phyloP scores from a whole-genome alignment of 2,329 filamentous ascomycete genomes.

The Neofusicoccum sp. region DNA sequence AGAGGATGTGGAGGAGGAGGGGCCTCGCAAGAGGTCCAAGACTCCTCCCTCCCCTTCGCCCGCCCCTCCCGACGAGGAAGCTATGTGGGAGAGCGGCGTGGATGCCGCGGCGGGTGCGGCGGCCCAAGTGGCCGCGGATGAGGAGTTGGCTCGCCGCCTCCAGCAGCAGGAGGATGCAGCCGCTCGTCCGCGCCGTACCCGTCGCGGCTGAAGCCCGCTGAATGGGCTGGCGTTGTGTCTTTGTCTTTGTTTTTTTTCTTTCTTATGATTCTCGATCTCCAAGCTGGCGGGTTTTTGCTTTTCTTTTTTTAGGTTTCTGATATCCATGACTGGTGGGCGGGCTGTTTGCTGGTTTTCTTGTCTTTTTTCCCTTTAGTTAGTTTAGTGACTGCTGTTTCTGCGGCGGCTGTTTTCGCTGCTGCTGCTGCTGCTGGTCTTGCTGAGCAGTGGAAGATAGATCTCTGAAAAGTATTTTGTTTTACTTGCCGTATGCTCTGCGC shows the following conservation, averaged over 20 bases:
- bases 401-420: too few relatives aligned
- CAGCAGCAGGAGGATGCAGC: constrained; percentile 55
- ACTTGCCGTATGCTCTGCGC: not conserved
- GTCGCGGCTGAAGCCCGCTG: not conserved
- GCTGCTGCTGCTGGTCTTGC: too few relatives aligned
- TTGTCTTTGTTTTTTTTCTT: too few relatives aligned
- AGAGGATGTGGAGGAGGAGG: constrained; percentile 1
- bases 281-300: too few relatives aligned
- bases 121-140: constrained; percentile 39
- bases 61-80: not conserved
- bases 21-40: not conserved
- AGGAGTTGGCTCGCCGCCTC: constrained; percentile 55
- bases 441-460: too few relatives aligned
- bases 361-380: too few relatives aligned
- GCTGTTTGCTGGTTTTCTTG: too few relatives aligned
- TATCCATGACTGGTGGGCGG: too few relatives aligned
- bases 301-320: too few relatives aligned
- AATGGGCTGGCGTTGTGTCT: too few relatives aligned
- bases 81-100: not conserved
- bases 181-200: constrained; percentile 20
- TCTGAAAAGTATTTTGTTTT: not conserved
- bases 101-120: not conserved
- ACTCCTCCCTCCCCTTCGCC: not conserved
- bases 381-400: too few relatives aligned
- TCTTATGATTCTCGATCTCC: too few relatives aligned